Conservation (phyloP, 805 yeast genomes). For the Pichia occidentalis region DNA sequence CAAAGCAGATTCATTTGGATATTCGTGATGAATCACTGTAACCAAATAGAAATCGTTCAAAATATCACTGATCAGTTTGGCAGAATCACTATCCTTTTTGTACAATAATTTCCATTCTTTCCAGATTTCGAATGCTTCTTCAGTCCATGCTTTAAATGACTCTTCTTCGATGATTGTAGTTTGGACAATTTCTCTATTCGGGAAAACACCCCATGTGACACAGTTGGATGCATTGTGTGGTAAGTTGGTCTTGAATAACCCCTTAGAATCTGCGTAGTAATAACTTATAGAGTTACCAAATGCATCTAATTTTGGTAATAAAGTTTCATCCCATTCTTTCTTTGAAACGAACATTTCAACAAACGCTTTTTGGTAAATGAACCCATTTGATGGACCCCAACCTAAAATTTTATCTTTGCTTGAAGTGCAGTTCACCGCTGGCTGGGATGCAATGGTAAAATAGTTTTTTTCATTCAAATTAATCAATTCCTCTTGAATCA, state of each 20-base stretch:
- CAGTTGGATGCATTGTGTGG: conserved; percentile 57
- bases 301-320: conserved; percentile 47
- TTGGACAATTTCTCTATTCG: conserved; percentile 81
- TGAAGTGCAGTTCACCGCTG: conserved; percentile 74
- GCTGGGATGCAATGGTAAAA: conserved; percentile 93
- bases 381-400: conserved; percentile 93
- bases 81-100: conserved; percentile 48
- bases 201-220: conserved; percentile 98
- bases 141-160: conserved; percentile 93
- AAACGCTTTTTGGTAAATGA: conserved; percentile 87
- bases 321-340: conserved; percentile 52
- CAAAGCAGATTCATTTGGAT: conserved; percentile 59
- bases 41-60: conserved; percentile 65
- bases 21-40: conserved; percentile 85
- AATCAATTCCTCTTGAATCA: conserved; percentile 86
- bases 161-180: conserved; percentile 90
- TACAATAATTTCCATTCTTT: conserved; percentile 85
- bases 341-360: conserved; percentile 83
- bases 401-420: conserved; percentile 88
- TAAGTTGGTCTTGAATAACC: conserved; percentile 56
- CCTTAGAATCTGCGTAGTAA: conserved; percentile 62
- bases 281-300: conserved; percentile 52
- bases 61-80: conserved; percentile 52
- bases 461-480: conserved; percentile 66
- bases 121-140: conserved; percentile 91